phyloP scores from a whole-genome alignment of 805 yeast species.

The Pichia cephalocereana region DNA sequence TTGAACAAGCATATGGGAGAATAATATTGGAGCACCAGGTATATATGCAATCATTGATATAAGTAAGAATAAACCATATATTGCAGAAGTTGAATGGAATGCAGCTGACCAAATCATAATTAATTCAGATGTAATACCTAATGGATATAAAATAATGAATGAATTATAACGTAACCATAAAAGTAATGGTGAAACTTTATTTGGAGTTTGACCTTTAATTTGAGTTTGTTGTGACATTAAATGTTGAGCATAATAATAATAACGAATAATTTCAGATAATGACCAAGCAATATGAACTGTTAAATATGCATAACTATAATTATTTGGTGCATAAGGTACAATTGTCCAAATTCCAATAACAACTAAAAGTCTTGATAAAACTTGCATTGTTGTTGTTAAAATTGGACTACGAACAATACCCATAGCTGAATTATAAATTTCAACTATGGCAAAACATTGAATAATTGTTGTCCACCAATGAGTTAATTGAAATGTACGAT shows the following conservation, averaged over 20 bases:
- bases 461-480: conserved; percentile 49
- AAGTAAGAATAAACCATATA: conserved; percentile 47
- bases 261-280: conserved; percentile 86
- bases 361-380: conserved; percentile 71
- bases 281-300: conserved; percentile 81
- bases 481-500: conserved; percentile 40
- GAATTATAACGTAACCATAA: conserved; percentile 74
- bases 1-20: conserved; percentile 82
- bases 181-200: conserved; percentile 50
- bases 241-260: conserved; percentile 75
- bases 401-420: conserved; percentile 85
- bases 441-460: conserved; percentile 75
- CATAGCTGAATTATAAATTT: conserved; percentile 63
- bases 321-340: conserved; percentile 68
- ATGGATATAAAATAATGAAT: conserved; percentile 76
- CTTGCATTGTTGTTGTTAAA: conserved; percentile 79
- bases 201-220: conserved; percentile 17
- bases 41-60: conserved; percentile 56
- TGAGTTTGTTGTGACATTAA: conserved; percentile 22
- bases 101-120: conserved; percentile 58
- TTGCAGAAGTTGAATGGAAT: conserved; percentile 32
- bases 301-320: conserved; percentile 48
- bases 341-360: conserved; percentile 73
- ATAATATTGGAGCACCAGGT: conserved; percentile 82
- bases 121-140: conserved; percentile 86